These are phyloP conservation scores for Neofusicoccum sp. DNA, from an alignment of 2,329 filamentous ascomycete species.

Conservation along the genomic window DNA sequence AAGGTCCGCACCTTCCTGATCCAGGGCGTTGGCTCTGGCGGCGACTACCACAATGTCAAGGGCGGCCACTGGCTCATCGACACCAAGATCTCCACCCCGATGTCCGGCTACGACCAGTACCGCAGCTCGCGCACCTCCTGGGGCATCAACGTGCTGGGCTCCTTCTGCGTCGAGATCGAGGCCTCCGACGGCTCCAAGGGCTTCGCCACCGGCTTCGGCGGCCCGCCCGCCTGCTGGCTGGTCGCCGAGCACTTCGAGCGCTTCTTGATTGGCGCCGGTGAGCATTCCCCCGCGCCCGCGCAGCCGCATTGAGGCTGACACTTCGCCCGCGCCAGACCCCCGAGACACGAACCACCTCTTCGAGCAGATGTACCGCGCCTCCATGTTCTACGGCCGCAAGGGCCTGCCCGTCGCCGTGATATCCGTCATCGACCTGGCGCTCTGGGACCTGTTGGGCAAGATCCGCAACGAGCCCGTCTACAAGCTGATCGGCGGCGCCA, in stretches of 20 bases:
- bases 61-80: slow-evolving; percentile 77
- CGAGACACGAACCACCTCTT: slow-evolving; percentile 89
- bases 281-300: neutral
- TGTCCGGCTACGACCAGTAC: slow-evolving; percentile 86
- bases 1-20: slow-evolving; percentile 71
- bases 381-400: slow-evolving; percentile 96
- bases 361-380: slow-evolving; percentile 93
- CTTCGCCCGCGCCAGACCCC: slow-evolving; percentile 57
- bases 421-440: slow-evolving; percentile 86
- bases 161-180: slow-evolving; percentile 87
- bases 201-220: slow-evolving; percentile 91
- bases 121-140: slow-evolving; percentile 84
- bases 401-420: slow-evolving; percentile 87
- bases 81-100: slow-evolving; percentile 87
- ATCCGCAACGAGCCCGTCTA: slow-evolving; percentile 90
- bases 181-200: slow-evolving; percentile 88
- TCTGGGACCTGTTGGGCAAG: slow-evolving; percentile 93
- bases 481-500: slow-evolving; percentile 89
- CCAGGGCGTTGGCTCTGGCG: slow-evolving; percentile 62
- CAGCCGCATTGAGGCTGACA: neutral
- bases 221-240: slow-evolving; percentile 90
- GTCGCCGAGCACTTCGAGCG: slow-evolving; percentile 90
- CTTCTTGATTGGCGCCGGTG: slow-evolving; percentile 77
- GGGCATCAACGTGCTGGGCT: slow-evolving; percentile 94
- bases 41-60: slow-evolving; percentile 91